Conservation (phyloP, 768 basidiomycete species). For the Amanita pallidorosea region DNA sequence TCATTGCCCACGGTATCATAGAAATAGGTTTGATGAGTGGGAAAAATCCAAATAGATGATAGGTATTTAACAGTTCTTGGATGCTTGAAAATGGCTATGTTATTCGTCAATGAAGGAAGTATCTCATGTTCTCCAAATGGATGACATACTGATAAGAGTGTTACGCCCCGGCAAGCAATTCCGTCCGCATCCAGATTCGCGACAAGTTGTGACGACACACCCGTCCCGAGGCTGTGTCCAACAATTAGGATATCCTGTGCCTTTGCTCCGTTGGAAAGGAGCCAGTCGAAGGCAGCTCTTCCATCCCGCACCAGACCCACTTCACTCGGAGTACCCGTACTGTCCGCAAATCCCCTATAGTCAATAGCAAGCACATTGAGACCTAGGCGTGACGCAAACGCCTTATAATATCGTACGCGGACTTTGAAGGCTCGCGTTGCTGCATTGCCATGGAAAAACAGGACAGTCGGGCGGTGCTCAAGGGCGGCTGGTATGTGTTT, state of each 20-base stretch:
- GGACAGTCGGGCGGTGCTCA: slow-evolving; percentile 52
- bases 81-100: slow-evolving; percentile 51
- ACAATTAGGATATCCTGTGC: slow-evolving; percentile 57
- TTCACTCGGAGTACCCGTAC: slow-evolving; percentile 68
- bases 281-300: slow-evolving; percentile 72
- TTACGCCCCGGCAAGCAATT: slow-evolving; percentile 31
- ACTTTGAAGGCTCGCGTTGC: slow-evolving; percentile 61
- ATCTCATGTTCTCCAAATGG: slow-evolving; percentile 13
- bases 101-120: slow-evolving; percentile 24
- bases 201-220: slow-evolving; percentile 47
- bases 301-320: slow-evolving; percentile 65
- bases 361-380: slow-evolving; percentile 81
- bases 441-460: slow-evolving; percentile 91
- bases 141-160: slow-evolving; percentile 34
- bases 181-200: slow-evolving; percentile 35
- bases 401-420: slow-evolving; percentile 60
- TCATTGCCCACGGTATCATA: slow-evolving; percentile 47
- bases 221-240: slow-evolving; percentile 88
- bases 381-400: slow-evolving; percentile 52
- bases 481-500: slow-evolving; percentile 45
- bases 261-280: slow-evolving; percentile 45
- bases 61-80: slow-evolving; percentile 54
- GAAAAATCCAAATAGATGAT: slow-evolving; percentile 51
- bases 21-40: slow-evolving; percentile 68
- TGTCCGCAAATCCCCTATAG: slow-evolving; percentile 90